Percentiles rank a stretch among this genome's conserved stretches.
Evolutionary conservation across 2,329 filamentous ascomycete genomes (phyloP).

Genomic region (Ceratocystiopsis sp.): DNA sequence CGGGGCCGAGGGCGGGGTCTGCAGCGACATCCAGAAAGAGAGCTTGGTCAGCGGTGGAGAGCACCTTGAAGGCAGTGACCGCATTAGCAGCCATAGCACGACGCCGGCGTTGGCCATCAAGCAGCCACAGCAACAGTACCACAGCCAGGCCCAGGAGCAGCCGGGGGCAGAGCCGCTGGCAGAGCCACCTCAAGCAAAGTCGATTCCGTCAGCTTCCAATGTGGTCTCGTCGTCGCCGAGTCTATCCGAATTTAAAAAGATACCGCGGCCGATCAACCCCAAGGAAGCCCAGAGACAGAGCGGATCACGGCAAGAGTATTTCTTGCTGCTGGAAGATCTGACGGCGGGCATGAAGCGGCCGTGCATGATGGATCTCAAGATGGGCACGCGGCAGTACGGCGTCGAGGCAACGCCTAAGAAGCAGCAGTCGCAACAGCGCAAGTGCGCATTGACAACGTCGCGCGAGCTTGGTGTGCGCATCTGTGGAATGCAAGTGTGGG

Average conservation of each 20-base stretch:
- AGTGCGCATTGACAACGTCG: slow-evolving; percentile 85
- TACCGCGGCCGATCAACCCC: slow-evolving; percentile 51
- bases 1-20: background rate
- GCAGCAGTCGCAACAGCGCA: slow-evolving; percentile 77
- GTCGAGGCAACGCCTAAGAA: slow-evolving; percentile 87
- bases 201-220: slow-evolving; percentile 1
- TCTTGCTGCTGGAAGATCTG: slow-evolving; percentile 82
- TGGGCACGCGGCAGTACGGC: slow-evolving; percentile 95
- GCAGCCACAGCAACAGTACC: slow-evolving; percentile 1
- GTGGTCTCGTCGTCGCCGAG: slow-evolving; percentile 13
- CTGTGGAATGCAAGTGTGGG: slow-evolving; percentile 94
- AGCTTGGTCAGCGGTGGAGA: no score
- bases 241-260: slow-evolving; percentile 23
- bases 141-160: background rate
- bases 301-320: slow-evolving; percentile 67
- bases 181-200: background rate
- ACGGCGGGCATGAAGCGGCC: slow-evolving; percentile 93
- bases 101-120: slow-evolving; percentile 6
- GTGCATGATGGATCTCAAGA: slow-evolving; percentile 94
- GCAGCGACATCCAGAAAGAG: background rate
- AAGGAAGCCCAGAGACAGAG: slow-evolving; percentile 54
- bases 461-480: slow-evolving; percentile 80
- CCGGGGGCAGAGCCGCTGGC: background rate
- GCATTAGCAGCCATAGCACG: slow-evolving; percentile 6
- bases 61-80: background rate